Percentiles rank a stretch among this genome's conserved stretches.
phyloP scores from a whole-genome alignment of 495 filamentous ascomycete species.

The Acidomyces sp. region DNA sequence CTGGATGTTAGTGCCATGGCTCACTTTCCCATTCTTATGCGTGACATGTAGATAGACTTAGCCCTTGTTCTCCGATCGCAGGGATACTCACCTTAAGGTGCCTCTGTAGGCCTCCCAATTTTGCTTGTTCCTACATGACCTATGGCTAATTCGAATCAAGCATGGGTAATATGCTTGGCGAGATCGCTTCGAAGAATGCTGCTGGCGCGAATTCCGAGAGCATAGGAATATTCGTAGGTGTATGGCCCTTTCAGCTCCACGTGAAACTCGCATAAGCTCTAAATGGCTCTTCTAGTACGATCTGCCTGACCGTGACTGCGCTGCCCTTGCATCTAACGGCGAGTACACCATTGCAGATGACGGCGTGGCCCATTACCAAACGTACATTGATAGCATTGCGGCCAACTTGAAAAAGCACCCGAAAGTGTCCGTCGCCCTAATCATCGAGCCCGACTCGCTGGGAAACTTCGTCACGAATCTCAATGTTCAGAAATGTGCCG shows the following conservation, averaged over 20 bases:
- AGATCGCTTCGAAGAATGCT: conserved; percentile 43
- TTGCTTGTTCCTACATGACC: too few species aligned
- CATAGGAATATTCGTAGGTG: conserved; percentile 39
- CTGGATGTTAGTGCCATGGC: conserved; percentile 41
- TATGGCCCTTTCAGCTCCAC: too few species aligned
- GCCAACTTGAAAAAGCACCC: conserved; percentile 39
- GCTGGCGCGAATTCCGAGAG: conserved; percentile 36
- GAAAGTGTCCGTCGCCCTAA: conserved; percentile 40
- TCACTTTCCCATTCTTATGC: neutral
- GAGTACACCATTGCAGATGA: conserved; percentile 52
- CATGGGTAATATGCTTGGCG: conserved; percentile 42
- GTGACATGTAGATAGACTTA: neutral
- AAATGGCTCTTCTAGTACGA: too few species aligned
- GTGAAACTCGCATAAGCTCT: too few species aligned
- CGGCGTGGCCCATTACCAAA: conserved; percentile 50
- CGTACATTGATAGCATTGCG: conserved; percentile 60
- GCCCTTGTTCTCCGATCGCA: neutral
- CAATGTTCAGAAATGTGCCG: conserved; percentile 47
- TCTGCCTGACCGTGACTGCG: conserved; percentile 65
- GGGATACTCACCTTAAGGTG: conserved; percentile 46
- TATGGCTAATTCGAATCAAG: too few species aligned
- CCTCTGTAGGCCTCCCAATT: conserved; percentile 20
- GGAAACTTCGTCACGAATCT: conserved; percentile 72
- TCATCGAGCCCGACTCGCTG: conserved; percentile 62
- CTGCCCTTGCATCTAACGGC: conserved; percentile 63